These are phyloP conservation scores for Arthrobotrys iridis DNA, from an alignment of 2,329 filamentous ascomycete species.

Conservation along the genomic window DNA sequence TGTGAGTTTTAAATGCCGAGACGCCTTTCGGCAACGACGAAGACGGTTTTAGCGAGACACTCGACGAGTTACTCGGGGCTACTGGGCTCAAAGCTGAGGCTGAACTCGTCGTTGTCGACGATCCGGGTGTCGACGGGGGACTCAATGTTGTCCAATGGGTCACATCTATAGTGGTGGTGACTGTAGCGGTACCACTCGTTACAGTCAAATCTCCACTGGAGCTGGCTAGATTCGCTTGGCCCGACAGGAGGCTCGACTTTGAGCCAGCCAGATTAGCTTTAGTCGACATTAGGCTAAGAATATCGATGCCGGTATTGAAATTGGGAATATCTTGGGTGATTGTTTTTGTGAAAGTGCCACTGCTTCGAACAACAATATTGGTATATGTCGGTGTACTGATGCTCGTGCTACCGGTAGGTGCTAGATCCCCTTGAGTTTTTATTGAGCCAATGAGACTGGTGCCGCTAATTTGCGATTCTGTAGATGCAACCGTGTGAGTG, in stretches of 20 bases:
- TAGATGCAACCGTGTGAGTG: neutral
- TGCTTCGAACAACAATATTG: constrained; percentile 13
- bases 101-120: neutral
- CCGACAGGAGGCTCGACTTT: neutral
- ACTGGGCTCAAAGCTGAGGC: neutral
- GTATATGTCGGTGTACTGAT: constrained; percentile 9
- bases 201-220: neutral
- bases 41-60: neutral
- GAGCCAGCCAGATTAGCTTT: constrained; percentile 7
- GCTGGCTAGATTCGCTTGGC: neutral
- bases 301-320: neutral
- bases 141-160: constrained; percentile 22
- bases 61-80: neutral
- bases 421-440: constrained; percentile 2
- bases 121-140: neutral
- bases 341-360: constrained; percentile 13
- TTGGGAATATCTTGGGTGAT: neutral
- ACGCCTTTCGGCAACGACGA: too few relatives aligned
- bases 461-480: neutral
- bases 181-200: neutral
- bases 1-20: too few relatives aligned
- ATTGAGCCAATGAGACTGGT: neutral
- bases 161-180: neutral
- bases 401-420: neutral
- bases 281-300: constrained; percentile 6